Evolutionary conservation across 2,329 filamentous ascomycete genomes (phyloP).

Genomic region (Botrytis tulipae): DNA sequence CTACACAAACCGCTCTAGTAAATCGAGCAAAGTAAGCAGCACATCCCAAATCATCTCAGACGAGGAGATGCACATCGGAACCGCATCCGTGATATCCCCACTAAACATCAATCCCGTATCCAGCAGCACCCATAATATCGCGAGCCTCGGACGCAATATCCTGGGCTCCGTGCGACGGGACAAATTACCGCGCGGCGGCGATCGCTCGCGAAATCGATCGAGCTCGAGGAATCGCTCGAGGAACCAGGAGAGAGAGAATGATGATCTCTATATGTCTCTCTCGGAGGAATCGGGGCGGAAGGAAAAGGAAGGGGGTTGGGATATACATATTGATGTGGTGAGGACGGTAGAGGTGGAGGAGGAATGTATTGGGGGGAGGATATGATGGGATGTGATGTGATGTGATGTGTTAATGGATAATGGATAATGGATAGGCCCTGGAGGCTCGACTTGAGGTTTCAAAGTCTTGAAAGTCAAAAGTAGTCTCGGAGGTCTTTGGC

Average conservation of each 20-base stretch:
- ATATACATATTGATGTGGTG: slow-evolving; percentile 8
- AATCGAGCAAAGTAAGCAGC: background rate
- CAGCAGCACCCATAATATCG: background rate
- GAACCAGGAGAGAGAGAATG: background rate
- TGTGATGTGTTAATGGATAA: background rate
- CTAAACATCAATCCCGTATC: background rate
- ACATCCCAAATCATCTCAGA: background rate
- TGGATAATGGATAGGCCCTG: background rate
- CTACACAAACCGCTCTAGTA: background rate
- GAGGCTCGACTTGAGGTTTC: background rate
- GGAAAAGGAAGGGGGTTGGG: background rate
- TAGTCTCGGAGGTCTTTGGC: background rate
- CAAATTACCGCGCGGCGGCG: background rate
- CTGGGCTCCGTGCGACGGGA: background rate
- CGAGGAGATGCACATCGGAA: background rate
- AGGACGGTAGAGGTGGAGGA: background rate
- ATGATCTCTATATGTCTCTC: background rate
- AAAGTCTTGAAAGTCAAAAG: background rate
- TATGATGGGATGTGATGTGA: background rate
- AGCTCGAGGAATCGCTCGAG: background rate
- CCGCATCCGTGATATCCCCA: background rate
- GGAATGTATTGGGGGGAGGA: background rate
- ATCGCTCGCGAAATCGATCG: background rate
- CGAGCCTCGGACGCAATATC: background rate
- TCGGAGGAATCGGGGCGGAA: background rate